Evolutionary conservation across 768 basidiomycete genomes (phyloP), one percentile per base, ranked within the genome.

Genomic region (Rhizopogon vesiculosus): DNA sequence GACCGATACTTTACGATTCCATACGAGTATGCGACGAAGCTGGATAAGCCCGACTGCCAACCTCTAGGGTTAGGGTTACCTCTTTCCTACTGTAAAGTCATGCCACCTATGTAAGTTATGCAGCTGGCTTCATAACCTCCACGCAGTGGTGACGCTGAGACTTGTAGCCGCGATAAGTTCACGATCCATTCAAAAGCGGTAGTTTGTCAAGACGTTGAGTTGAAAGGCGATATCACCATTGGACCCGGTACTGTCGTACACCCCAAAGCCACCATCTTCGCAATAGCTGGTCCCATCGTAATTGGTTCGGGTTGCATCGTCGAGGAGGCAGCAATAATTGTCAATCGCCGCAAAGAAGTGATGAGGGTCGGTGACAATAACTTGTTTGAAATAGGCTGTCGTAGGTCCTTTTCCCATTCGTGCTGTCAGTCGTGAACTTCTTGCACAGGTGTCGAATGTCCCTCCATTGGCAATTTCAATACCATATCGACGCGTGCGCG

Each of bases 341-440:
- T 97, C 51, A 98, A 98, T 70, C 79, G 91, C 83, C 89, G 57
- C 53, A 93, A 89, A 64, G 89, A 93, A 65, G 82, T 88, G 38
- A 92, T 98, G 93, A 83, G 86, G 18, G 93, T 99, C 46, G 96
- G 96, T 5, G 87, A 96, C 68, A 85, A 91, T 58, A 98, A 98
- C 69, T 75, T 94, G 56, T 96, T 99, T 64, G 93, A 97, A 73
- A 92, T 97, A 52, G 91, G 90, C 19, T 92, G 88, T 69, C 87
- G 96, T 96, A 65, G 59, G 91, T 84, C 16, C 42, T 39, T 18
- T 43, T 54, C 42, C 58, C 51, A 28, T 49, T 7, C 54, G 41
- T 28, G 9, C 22, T 10, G 25, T 18, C 22, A 35, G 40, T 28
- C 43, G 25, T 19, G 12, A 57, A 5, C 12, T 40, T 31, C 3